Evolutionary conservation across 108 stramenopile species (phyloP), one percentile per base, ranked within the genome.

Genomic region (Cyclotella choctawhatcheeana): DNA sequence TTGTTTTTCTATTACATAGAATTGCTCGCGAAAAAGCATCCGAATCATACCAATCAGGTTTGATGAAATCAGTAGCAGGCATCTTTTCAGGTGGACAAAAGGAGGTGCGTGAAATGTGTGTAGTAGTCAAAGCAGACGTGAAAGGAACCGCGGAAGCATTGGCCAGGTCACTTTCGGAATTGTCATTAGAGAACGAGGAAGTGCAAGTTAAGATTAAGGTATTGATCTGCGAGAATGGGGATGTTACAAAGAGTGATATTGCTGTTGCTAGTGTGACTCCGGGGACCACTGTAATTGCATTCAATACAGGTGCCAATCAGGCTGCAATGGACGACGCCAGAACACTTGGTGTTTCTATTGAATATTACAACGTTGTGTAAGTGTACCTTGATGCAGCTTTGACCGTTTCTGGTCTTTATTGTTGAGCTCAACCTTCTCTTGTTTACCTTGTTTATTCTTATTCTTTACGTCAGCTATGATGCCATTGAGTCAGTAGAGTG

Each of bases 101-200:
- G 68, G 85, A 92, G 56, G 69, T 77, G 16, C 90, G 94, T 54
- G 93, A 97, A 74, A 91, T 97, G 71, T 93, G 89, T 56, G 88
- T 97, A 22, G 71, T 99, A 24, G 84, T 99, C 34, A 98, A 98
- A 85, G 97, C 96, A 5, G 97, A 98, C 68, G 96, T 93, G 0
- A 91, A 95, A 68, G 99, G 98, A 29, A 85, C 95, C 27, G 94
- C 97, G 0, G 97, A 97, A 73, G 98, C 99, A 24, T 67, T 99
- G 56, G 82, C 93, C n/a, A 70, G 90, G 34, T 86, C 97, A 32
- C 82, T 99, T 1, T 61, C 67, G 22, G 94, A 91, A n/a, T 75
- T 99, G 29, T 89, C 91, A 60, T 67, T 89, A 3, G 95, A 97
- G 50, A 85, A 97, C 56, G 94, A 93, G 29, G 88, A 91, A 71